Base-by-base conservation (phyloP, 1,284 basidiomycete species). In the Bjerkandera adusta region DNA sequence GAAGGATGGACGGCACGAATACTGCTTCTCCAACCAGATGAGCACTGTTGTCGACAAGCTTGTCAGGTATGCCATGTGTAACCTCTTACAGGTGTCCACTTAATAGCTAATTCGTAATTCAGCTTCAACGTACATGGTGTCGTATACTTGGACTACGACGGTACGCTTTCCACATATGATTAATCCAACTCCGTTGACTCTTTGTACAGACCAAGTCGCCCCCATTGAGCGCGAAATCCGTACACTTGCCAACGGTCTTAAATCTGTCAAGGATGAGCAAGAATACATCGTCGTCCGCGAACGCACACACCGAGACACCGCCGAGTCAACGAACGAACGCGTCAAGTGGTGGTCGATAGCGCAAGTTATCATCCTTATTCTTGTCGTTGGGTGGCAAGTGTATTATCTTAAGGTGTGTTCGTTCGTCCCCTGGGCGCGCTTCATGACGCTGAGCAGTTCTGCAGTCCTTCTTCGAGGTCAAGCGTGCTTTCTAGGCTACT, bases 111-210 rank as follows among this genome's bases (percentile, higher is more conserved):
- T n/a, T n/a, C n/a, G n/a, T n/a, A n/a, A 24, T 35, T 20, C 24
- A 97, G 95, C 68, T 99, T 99, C 76, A 99, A 99, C 65, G 96
- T 99, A 4, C 97, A 99, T 61, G 97, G 97, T 22, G 85, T 98
- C 42, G 89, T 99, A 52, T 99, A 93, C 60, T 82, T 96, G 22
- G 79, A 83, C 36, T 92, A 92, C 55, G 91, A 93, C 56, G 89
- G 89, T 78, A 54, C 52, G 70, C 64, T 36, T n/a, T 20, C n/a
- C n/a, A n/a, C n/a, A 36, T 45, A 43, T 46, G 38, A 38, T 39
- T 15, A 39, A 33, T 11, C 32, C 46, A 40, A 53, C 36, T 30
- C 12, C 40, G 35, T 32, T 39, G 1, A n/a, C 43, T 32, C 45
- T 57, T 45, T 8, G 27, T 12, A 58, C 38, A 78, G 89, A 90